These are phyloP conservation scores for Populus trichocarpa DNA, from an alignment of 441 rosid species.

Conservation along the genomic window DNA sequence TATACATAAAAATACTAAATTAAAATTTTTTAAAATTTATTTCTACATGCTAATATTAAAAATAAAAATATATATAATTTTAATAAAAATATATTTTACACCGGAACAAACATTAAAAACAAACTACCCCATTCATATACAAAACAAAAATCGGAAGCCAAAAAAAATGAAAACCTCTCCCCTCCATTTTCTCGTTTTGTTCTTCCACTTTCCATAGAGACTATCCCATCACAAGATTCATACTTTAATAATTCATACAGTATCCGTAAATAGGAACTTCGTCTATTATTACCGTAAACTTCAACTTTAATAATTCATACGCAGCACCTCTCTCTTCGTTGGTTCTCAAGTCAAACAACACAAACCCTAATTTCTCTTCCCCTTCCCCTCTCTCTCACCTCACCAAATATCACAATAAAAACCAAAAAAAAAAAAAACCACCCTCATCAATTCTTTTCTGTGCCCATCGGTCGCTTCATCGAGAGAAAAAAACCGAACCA, in stretches of 20 bases:
- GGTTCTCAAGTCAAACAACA: background rate
- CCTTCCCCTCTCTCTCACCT: background rate
- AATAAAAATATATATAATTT: too few species aligned
- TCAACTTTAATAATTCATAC: background rate
- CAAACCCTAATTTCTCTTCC: background rate
- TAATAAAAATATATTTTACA: too few species aligned
- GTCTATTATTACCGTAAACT: background rate
- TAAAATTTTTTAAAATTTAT: too few species aligned
- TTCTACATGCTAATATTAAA: too few species aligned
- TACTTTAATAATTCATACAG: background rate
- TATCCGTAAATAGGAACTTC: conserved; percentile 4
- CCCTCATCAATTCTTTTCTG: conserved; percentile 6
- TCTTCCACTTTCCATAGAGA: background rate
- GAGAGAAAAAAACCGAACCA: background rate
- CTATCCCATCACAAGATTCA: background rate
- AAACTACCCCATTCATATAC: background rate
- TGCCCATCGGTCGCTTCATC: background rate
- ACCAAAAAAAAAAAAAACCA: too few species aligned
- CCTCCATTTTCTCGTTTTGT: background rate
- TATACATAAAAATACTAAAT: too few species aligned
- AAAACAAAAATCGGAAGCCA: background rate
- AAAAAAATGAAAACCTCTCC: background rate
- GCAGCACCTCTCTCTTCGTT: background rate
- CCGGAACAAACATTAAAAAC: too few species aligned
- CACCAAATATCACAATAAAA: background rate